Evolutionary conservation across 2,329 filamentous ascomycete species (phyloP), one percentile per base, ranked within the genome.

Genomic region (Periconia sp.): DNA sequence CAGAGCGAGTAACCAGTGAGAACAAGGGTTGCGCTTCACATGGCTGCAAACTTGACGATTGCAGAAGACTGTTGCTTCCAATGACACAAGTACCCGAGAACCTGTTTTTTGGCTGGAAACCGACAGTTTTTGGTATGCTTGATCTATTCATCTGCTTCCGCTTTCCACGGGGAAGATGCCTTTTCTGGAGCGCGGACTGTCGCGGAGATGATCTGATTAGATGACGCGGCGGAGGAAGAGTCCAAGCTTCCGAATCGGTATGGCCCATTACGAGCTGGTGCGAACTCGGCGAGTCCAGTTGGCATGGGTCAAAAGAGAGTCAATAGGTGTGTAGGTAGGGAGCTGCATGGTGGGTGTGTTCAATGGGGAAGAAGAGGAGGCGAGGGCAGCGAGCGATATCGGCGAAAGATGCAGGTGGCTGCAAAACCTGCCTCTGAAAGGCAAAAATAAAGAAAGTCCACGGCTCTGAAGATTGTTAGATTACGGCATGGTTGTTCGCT

Each of bases 301-400:
- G 56, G 59, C 58, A 58, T 63, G 64, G 57, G 41, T 49, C 23
- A 27, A 8, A 3, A 27, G 23, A 27, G 5, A 8, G 23, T 3
- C 23, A 27, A 8, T 27, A 27, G 23, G 23, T 27, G n/a, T n/a
- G n/a, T n/a, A n/a, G n/a, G n/a, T n/a, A n/a, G n/a, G n/a, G n/a
- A n/a, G 31, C 31, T 33, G 31, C 31, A 33, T 33, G 31, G 8
- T 33, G 31, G 8, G 31, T 33, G 31, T 7, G 31, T 44, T 15
- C 15, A 13, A 10, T 18, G 9, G 9, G 42, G 17, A 8, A 44
- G 7, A 27, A 19, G 27, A 10, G n/a, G 6, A 19, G n/a, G n/a
- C n/a, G n/a, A 19, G 8, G 45, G 23, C 23, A 37, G 13, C 41
- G 3, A 50, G 48, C 41, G 48, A 45, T 17, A 41, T 37, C 41